phyloP scores from a whole-genome alignment of 306 rosid genomes.

The Cucurbita maxima region DNA sequence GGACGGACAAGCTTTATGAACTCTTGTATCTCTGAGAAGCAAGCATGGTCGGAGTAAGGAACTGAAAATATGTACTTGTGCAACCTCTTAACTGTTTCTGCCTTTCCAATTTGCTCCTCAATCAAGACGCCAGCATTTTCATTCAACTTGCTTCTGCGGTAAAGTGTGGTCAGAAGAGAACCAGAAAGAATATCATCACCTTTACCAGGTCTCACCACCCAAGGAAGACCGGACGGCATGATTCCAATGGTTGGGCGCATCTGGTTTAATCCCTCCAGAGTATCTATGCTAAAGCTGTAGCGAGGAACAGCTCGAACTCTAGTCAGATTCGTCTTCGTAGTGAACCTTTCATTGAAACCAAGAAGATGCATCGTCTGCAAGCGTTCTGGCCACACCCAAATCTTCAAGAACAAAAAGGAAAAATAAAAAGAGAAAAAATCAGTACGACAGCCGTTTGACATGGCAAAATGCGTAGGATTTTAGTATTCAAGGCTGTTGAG shows the following conservation, averaged over 20 bases:
- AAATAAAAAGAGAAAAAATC: background rate
- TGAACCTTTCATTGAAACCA: slow-evolving; percentile 38
- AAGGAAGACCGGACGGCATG: slow-evolving; percentile 71
- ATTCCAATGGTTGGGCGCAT: slow-evolving; percentile 54
- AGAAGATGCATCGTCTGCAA: slow-evolving; percentile 70
- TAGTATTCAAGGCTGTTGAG: background rate
- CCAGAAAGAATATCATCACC: slow-evolving; percentile 17
- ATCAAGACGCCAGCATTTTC: slow-evolving; percentile 11
- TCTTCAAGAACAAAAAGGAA: slow-evolving; percentile 17
- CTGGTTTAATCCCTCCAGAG: slow-evolving; percentile 40
- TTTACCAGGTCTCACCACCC: slow-evolving; percentile 27
- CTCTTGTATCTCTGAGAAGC: slow-evolving; percentile 36
- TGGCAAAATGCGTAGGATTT: background rate
- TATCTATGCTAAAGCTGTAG: slow-evolving; percentile 50
- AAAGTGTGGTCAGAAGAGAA: slow-evolving; percentile 28
- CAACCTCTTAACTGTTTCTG: slow-evolving; percentile 15
- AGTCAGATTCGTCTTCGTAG: slow-evolving; percentile 48
- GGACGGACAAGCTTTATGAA: slow-evolving; percentile 52
- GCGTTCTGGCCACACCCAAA: slow-evolving; percentile 80
- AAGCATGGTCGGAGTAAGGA: slow-evolving; percentile 62
- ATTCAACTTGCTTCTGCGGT: slow-evolving; percentile 16
- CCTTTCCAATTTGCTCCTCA: slow-evolving; percentile 14
- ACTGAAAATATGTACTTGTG: slow-evolving; percentile 42
- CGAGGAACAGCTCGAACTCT: slow-evolving; percentile 80
- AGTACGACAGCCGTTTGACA: background rate